phyloP scores from a whole-genome alignment of 2,329 filamentous ascomycete species.

The Biscogniauxia marginata region DNA sequence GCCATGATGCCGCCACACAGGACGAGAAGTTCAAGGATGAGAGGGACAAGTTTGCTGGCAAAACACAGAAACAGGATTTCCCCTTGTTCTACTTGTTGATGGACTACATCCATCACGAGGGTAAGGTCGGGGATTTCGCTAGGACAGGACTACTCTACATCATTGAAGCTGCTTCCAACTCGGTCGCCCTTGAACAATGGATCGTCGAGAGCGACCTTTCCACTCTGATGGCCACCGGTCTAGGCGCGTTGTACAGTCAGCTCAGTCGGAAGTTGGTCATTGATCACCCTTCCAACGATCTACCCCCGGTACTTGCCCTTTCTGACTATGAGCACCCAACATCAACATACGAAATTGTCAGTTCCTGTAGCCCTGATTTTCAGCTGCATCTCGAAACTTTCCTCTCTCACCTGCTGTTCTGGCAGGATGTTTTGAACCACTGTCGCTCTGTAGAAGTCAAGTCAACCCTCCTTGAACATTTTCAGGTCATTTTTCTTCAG shows the following conservation, averaged over 20 bases:
- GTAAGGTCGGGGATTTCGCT: slow-evolving; percentile 92
- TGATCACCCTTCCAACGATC: slow-evolving; percentile 67
- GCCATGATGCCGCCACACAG: slow-evolving; percentile 29
- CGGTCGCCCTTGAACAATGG: slow-evolving; percentile 84
- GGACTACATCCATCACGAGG: slow-evolving; percentile 95
- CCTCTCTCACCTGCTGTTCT: slow-evolving; percentile 90
- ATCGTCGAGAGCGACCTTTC: slow-evolving; percentile 95
- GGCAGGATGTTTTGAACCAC: slow-evolving; percentile 97
- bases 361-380: slow-evolving; percentile 72
- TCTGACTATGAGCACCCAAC: slow-evolving; percentile 81
- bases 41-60: slow-evolving; percentile 73
- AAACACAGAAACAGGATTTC: slow-evolving; percentile 88
- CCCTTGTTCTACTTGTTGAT: slow-evolving; percentile 93
- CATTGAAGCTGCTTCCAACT: slow-evolving; percentile 87
- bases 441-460: slow-evolving; percentile 90
- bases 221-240: slow-evolving; percentile 92
- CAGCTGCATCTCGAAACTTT: slow-evolving; percentile 90
- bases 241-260: slow-evolving; percentile 73
- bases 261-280: slow-evolving; percentile 78
- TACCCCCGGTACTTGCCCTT: slow-evolving; percentile 81
- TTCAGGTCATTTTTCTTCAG: slow-evolving; percentile 93
- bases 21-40: slow-evolving; percentile 45
- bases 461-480: slow-evolving; percentile 90
- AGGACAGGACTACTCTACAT: slow-evolving; percentile 92
- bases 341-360: slow-evolving; percentile 69